Evolutionary conservation across 2,329 filamentous ascomycete species (phyloP).

Genomic region (Meredithiella fracta): DNA sequence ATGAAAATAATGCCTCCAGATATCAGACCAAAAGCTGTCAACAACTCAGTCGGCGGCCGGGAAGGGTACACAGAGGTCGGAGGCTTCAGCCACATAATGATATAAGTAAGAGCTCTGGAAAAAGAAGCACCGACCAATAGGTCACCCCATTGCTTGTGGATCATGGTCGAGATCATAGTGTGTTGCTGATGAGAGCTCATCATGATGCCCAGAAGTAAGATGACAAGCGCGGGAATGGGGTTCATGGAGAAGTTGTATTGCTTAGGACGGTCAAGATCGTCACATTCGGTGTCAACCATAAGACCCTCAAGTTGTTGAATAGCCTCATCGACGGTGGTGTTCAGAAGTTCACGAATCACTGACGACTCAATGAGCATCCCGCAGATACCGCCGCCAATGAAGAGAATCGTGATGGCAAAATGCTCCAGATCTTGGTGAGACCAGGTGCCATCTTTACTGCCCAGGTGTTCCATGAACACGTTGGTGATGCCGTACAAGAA

Average conservation of each 20-base stretch:
- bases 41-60: constrained; percentile 76
- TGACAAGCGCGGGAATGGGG: constrained; percentile 72
- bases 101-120: constrained; percentile 62
- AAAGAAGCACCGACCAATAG: constrained; percentile 68
- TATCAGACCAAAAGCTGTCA: constrained; percentile 73
- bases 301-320: constrained; percentile 31
- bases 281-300: constrained; percentile 16
- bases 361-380: constrained; percentile 76
- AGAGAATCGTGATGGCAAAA: constrained; percentile 79
- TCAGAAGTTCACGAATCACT: constrained; percentile 49
- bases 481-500: constrained; percentile 81
- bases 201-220: constrained; percentile 78
- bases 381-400: constrained; percentile 78
- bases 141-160: constrained; percentile 87
- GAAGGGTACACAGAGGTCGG: constrained; percentile 66
- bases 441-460: constrained; percentile 55
- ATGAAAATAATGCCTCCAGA: constrained; percentile 84
- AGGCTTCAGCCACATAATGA: constrained; percentile 62
- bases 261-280: constrained; percentile 33
- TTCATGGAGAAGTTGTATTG: constrained; percentile 67
- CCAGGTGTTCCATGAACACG: constrained; percentile 81
- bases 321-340: constrained; percentile 29
- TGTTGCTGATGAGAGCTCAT: constrained; percentile 85
- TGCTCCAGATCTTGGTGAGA: constrained; percentile 73
- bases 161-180: constrained; percentile 73